A percentile compares a stretch with the other conserved stretches of the same genome.
Evolutionary conservation across 1,284 basidiomycete genomes (phyloP).

Genomic region (Stygiomarasmius scandens): DNA sequence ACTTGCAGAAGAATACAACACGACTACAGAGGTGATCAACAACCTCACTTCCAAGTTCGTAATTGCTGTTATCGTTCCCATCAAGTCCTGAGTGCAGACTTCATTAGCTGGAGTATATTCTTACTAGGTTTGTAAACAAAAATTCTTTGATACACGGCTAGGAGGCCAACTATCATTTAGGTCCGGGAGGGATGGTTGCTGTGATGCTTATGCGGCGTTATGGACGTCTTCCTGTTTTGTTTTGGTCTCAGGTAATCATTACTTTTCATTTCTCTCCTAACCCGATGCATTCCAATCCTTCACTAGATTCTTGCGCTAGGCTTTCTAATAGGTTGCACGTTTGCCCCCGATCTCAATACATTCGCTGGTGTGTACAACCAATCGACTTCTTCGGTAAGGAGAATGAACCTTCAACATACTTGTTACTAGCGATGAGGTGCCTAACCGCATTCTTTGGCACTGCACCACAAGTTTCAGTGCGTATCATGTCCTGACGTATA

Average conservation of each 20-base stretch:
- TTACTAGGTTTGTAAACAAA: conserved; percentile 40
- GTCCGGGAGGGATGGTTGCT: not conserved
- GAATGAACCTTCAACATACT: not conserved
- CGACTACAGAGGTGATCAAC: not conserved
- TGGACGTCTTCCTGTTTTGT: not conserved
- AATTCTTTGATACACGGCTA: not conserved
- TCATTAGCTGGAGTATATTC: conserved; percentile 58
- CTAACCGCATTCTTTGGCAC: conserved; percentile 70
- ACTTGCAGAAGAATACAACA: not conserved
- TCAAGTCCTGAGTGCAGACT: too few relatives aligned
- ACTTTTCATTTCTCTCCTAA: conserved; percentile 4
- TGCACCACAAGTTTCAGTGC: conserved; percentile 61
- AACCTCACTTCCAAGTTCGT: not conserved
- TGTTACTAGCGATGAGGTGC: conserved; percentile 60
- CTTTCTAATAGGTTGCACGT: conserved; percentile 55
- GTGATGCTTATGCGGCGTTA: conserved; percentile 5
- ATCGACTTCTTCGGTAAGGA: not conserved
- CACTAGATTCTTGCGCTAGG: conserved; percentile 47
- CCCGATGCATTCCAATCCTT: not conserved
- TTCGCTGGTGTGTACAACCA: conserved; percentile 44
- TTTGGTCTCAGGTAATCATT: not conserved
- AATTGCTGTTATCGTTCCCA: not conserved
- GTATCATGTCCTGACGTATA: conserved; percentile 13
- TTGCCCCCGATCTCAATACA: conserved; percentile 53
- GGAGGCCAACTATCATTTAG: not conserved